Conservation (phyloP, 106 monocot species). For the Narthecium ossifragum region DNA sequence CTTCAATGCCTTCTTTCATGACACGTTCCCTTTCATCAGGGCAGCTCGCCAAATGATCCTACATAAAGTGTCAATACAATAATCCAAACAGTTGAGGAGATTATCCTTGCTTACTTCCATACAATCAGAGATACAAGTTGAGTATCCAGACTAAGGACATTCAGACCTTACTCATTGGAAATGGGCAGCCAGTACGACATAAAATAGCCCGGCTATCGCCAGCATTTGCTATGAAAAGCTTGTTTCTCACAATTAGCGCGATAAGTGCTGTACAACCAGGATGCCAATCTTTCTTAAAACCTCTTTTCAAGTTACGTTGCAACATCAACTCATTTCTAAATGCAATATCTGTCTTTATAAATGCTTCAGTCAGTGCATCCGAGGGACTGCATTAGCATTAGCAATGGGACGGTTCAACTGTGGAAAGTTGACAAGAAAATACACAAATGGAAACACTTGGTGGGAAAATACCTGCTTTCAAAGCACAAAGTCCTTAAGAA, state of each 20-base stretch:
- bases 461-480: slow-evolving; percentile 29
- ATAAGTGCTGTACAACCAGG: slow-evolving; percentile 92
- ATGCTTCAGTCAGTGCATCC: slow-evolving; percentile 64
- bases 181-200: slow-evolving; percentile 57
- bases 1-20: slow-evolving; percentile 63
- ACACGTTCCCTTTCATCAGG: slow-evolving; percentile 67
- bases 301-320: slow-evolving; percentile 46
- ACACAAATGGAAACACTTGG: not conserved
- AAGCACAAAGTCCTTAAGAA: slow-evolving; percentile 40
- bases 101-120: too few species aligned
- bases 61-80: too few species aligned
- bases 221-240: slow-evolving; percentile 92
- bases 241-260: slow-evolving; percentile 58
- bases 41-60: slow-evolving; percentile 98
- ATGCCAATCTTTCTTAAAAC: slow-evolving; percentile 69
- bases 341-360: slow-evolving; percentile 76
- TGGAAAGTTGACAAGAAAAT: not conserved
- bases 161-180: slow-evolving; percentile 69
- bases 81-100: too few species aligned
- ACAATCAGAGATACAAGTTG: too few species aligned
- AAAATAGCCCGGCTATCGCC: slow-evolving; percentile 93
- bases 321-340: slow-evolving; percentile 59
- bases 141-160: too few species aligned
- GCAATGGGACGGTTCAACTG: not conserved
- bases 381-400: slow-evolving; percentile 56